Conservation (phyloP, 805 yeast species). For the Starmerella tilneyi region DNA sequence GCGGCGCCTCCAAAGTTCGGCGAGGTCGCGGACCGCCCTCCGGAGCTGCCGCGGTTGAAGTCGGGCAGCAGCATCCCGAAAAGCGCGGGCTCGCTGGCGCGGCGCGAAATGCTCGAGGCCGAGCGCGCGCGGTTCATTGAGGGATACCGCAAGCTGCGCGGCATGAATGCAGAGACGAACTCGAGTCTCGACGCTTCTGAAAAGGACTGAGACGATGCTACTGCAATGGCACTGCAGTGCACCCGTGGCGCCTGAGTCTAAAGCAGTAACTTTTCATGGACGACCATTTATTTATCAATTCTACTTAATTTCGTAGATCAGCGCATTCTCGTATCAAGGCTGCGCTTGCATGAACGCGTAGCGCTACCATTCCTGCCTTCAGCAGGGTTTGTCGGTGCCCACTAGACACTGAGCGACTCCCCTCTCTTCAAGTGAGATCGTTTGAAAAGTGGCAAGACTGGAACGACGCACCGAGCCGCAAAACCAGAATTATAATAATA, state of each 20-base stretch:
- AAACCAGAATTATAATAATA: too few species aligned
- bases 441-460: too few species aligned
- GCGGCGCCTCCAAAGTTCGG: slow-evolving; percentile 34
- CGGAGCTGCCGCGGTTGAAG: slow-evolving; percentile 31
- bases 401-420: too few species aligned
- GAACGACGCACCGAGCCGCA: too few species aligned
- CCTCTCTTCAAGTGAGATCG: too few species aligned
- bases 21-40: slow-evolving; percentile 37
- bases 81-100: slow-evolving; percentile 34
- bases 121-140: slow-evolving; percentile 34
- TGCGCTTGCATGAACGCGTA: too few species aligned
- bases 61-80: slow-evolving; percentile 33
- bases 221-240: too few species aligned
- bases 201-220: background rate
- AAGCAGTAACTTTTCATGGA: too few species aligned
- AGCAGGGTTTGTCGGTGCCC: too few species aligned
- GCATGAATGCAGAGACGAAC: slow-evolving; percentile 8
- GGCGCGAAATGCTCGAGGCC: slow-evolving; percentile 32
- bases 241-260: too few species aligned
- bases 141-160: slow-evolving; percentile 26
- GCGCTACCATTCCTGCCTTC: too few species aligned
- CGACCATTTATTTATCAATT: background rate
- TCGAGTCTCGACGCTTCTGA: background rate
- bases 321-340: background rate
- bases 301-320: background rate